These are phyloP conservation scores for Inonotus obliquus DNA, from an alignment of 1,284 basidiomycete genomes.

Conservation along the genomic window DNA sequence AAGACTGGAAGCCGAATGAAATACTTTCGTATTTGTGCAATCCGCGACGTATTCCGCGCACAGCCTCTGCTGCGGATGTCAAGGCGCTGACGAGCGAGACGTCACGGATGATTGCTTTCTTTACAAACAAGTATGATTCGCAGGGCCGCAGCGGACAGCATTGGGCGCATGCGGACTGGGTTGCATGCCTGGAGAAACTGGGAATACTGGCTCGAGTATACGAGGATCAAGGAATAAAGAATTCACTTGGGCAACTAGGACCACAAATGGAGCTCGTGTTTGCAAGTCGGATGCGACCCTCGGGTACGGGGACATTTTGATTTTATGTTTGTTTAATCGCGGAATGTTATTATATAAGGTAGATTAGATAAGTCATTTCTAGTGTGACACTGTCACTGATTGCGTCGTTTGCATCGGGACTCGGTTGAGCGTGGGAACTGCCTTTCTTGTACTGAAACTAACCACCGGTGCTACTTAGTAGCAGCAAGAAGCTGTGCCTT, in stretches of 20 bases:
- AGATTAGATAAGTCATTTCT: neutral
- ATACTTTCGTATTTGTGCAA: slow-evolving; percentile 52
- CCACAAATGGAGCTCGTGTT: slow-evolving; percentile 49
- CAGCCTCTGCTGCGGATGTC: slow-evolving; percentile 8
- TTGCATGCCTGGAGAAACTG: slow-evolving; percentile 43
- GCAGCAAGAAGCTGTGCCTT: slow-evolving; percentile 20
- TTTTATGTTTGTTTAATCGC: neutral
- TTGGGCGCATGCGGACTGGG: slow-evolving; percentile 66
- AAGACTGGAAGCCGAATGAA: slow-evolving; percentile 49
- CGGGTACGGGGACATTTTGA: slow-evolving; percentile 20
- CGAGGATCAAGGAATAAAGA: slow-evolving; percentile 44
- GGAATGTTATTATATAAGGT: neutral
- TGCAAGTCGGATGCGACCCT: slow-evolving; percentile 44
- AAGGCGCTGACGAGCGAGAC: slow-evolving; percentile 16
- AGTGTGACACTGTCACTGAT: too few species aligned
- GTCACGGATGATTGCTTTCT: slow-evolving; percentile 44
- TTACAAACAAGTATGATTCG: slow-evolving; percentile 42
- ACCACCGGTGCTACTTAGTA: neutral
- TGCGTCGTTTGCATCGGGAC: neutral
- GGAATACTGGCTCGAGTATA: slow-evolving; percentile 45
- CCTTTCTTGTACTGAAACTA: slow-evolving; percentile 18
- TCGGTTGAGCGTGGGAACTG: slow-evolving; percentile 5
- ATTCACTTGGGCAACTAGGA: slow-evolving; percentile 44
- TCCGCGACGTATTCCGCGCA: slow-evolving; percentile 24
- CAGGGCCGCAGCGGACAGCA: slow-evolving; percentile 58